phyloP scores from a whole-genome alignment of 352 stramenopile species.

The Globisporangium uncinulatum region DNA sequence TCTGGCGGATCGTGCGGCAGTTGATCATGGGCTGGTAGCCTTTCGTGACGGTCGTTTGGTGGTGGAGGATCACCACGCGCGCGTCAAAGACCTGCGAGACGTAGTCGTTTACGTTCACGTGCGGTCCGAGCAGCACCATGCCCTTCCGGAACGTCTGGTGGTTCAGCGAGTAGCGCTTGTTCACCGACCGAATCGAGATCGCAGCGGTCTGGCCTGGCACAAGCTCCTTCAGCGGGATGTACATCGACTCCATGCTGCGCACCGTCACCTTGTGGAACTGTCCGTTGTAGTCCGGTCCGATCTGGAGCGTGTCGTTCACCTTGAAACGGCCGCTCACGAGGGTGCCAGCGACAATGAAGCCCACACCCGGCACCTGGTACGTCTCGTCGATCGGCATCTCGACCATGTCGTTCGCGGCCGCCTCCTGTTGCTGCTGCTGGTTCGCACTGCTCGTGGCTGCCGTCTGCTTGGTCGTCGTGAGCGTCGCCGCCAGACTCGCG shows the following conservation, averaged over 20 bases:
- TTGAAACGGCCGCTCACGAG: constrained; percentile 90
- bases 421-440: constrained; percentile 1
- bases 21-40: constrained; percentile 96
- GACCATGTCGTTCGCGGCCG: constrained; percentile 31
- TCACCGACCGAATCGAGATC: constrained; percentile 82
- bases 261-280: constrained; percentile 84
- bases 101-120: constrained; percentile 73
- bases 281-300: constrained; percentile 89
- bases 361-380: constrained; percentile 91
- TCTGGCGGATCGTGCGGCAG: constrained; percentile 89
- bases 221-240: constrained; percentile 86
- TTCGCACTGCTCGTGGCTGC: constrained; percentile 31
- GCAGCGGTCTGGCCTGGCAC: constrained; percentile 82
- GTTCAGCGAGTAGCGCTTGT: constrained; percentile 83
- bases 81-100: constrained; percentile 88
- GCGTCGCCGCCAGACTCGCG: constrained; percentile 53
- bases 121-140: constrained; percentile 86
- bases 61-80: constrained; percentile 92
- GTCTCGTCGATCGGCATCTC: constrained; percentile 88
- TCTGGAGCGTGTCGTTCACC: constrained; percentile 82
- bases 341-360: constrained; percentile 92
- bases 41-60: constrained; percentile 91
- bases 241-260: constrained; percentile 88
- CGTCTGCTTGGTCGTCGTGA: constrained; percentile 52
- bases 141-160: constrained; percentile 88